These are phyloP conservation scores for Parachaetomium inaequale DNA, from an alignment of 495 filamentous ascomycete genomes.

Conservation along the genomic window DNA sequence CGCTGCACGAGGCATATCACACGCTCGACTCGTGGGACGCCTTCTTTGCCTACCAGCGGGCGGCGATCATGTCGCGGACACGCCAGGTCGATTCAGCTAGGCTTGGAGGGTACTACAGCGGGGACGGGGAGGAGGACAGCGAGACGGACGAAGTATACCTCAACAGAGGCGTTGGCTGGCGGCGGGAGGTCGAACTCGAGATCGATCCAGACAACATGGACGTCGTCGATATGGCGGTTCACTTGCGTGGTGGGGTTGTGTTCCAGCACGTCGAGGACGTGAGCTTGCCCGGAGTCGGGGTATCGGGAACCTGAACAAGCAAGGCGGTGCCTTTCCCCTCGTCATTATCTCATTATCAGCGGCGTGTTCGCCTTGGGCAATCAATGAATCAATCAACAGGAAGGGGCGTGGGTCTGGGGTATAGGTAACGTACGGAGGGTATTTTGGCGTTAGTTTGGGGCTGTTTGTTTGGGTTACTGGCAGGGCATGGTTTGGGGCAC, in stretches of 20 bases:
- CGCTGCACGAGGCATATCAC: background rate
- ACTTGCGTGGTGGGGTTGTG: background rate
- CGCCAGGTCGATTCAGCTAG: background rate
- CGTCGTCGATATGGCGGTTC: background rate
- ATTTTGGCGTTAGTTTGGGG: background rate
- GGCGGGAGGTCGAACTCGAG: background rate
- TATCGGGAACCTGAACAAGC: background rate
- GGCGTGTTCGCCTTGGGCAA: background rate
- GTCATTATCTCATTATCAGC: background rate
- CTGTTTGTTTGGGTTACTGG: constrained; percentile 5
- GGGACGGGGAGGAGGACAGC: background rate
- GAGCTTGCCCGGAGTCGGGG: too few species aligned
- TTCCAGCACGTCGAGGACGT: background rate
- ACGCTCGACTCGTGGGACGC: background rate
- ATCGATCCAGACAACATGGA: too few species aligned
- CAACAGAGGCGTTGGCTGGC: background rate
- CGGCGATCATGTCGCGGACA: background rate
- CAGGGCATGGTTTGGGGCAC: background rate
- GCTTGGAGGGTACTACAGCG: background rate
- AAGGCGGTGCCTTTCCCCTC: background rate
- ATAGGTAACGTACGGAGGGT: too few species aligned
- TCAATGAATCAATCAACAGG: too few species aligned
- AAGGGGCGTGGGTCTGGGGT: background rate
- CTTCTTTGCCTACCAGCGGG: constrained; percentile 7
- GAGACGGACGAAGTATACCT: background rate